A percentile compares a stretch with the other conserved stretches of the same genome.
These are phyloP conservation scores for Seiridium unicorne DNA, from an alignment of 2,329 filamentous ascomycete genomes.

Conservation along the genomic window DNA sequence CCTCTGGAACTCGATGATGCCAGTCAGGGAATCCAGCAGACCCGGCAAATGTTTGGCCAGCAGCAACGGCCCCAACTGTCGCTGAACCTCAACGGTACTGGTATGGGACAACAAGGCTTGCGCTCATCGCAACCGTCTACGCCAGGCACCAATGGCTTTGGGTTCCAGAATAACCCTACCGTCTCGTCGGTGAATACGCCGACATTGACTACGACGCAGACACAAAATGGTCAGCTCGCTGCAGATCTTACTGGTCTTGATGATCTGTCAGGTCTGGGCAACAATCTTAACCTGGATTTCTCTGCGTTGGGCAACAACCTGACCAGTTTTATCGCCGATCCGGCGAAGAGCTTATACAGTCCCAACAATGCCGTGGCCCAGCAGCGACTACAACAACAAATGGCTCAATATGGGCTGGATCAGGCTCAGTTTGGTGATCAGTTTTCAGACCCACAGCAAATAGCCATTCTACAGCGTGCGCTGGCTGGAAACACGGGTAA, in stretches of 20 bases:
- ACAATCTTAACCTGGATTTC: conserved; percentile 59
- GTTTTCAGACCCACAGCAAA: conserved; percentile 69
- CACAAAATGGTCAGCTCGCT: conserved; percentile 54
- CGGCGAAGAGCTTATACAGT: conserved; percentile 89
- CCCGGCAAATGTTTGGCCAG: conserved; percentile 67
- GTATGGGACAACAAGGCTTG: conserved; percentile 73
- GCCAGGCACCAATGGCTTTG: conserved; percentile 73
- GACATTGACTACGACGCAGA: conserved; percentile 77
- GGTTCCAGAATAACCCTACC: conserved; percentile 88
- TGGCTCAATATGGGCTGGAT: conserved; percentile 72
- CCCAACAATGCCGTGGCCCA: conserved; percentile 71
- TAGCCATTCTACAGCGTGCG: conserved; percentile 49
- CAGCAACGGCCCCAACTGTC: conserved; percentile 71
- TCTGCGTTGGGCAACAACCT: conserved; percentile 46
- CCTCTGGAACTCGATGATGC: conserved; percentile 63
- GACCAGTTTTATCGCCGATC: conserved; percentile 78
- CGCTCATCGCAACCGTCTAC: conserved; percentile 85
- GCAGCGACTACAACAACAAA: conserved; percentile 64
- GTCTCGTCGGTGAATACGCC: conserved; percentile 97
- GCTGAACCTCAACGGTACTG: conserved; percentile 77
- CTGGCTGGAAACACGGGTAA: conserved; percentile 42
- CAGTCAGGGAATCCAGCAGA: conserved; percentile 63
- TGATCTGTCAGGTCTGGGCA: conserved; percentile 62
- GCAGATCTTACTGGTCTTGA: conserved; percentile 62
- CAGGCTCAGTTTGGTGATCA: conserved; percentile 68